Conservation (phyloP, 352 stramenopile genomes). For the Phytopythium montanum region DNA sequence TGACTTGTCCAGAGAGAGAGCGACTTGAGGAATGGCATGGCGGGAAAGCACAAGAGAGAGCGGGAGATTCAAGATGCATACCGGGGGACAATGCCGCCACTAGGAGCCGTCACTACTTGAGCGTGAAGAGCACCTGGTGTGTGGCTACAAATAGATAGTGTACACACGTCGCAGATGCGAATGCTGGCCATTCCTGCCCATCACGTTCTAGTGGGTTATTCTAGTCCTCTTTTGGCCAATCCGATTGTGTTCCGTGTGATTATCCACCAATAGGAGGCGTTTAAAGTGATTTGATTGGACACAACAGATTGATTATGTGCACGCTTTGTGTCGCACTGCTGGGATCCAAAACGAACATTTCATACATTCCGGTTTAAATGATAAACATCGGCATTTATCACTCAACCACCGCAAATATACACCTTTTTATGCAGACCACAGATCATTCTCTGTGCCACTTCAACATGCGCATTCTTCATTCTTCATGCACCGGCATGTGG, state of each 20-base stretch:
- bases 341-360: background rate
- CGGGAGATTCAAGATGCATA: background rate
- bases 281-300: background rate
- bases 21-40: background rate
- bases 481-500: background rate
- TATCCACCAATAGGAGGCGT: background rate
- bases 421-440: background rate
- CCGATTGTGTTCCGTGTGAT: background rate
- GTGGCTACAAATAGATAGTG: constrained; percentile 11
- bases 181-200: background rate
- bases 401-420: no score
- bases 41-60: background rate
- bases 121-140: no score
- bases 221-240: background rate
- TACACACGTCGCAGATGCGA: constrained; percentile 20
- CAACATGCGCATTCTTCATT: background rate
- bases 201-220: background rate
- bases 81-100: background rate
- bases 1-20: background rate
- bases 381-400: background rate
- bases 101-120: no score
- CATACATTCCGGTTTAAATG: background rate
- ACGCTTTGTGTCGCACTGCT: background rate
- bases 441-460: background rate
- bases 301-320: no score